Base-by-base conservation (phyloP, 2,329 filamentous ascomycete species). In the Botryosphaeria dothidea region DNA sequence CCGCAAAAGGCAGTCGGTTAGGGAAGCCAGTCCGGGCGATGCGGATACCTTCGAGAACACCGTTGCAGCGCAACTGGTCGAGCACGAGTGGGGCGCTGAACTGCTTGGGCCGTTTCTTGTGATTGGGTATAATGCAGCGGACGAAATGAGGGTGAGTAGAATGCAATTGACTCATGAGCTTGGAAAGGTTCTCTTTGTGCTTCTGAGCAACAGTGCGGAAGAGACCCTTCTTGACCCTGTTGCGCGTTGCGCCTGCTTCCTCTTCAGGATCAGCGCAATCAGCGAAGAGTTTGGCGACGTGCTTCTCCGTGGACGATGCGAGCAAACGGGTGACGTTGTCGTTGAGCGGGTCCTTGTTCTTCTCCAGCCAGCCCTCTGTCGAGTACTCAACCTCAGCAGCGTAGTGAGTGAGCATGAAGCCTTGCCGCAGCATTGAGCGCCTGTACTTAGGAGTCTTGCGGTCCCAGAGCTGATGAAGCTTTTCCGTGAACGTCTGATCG, bases 61-160 rank as follows among this genome's bases (percentile, higher is more conserved):
- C 95, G 75, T 99, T 99, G 80, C 95, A 99, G 61, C 95, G 89
- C n/a, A 99, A 82, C 76, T 99, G 96, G 73, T 99, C 95, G 5
- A 99, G 85, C 1, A 99, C 96, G n/a, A 99, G 86, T 2, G 93
- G 87, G 3, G 92, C 92, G 73, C 91, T 92, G 77, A 98, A 92
- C 74, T 93, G 91, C 78, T 99, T 99, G 0, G 95, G 92, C 25
- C 90, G 87, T 79, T 99, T 99, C 79, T 97, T 97, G 82, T 99
- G 95, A 74, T 99, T 99, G 3, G 95, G 96, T 66, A 99, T 84
- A 67, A 99, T 99, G 75, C 95, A 99, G 52, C 95, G 91, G 31
- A 99, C 95, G 75, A 99, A 99, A 78, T 99, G 95, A 65, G 96
- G 96, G 75, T 99, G 95, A 0, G 95, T 99, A 0, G 92, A 96